Evolutionary conservation across 2,329 filamentous ascomycete genomes (phyloP).

Genomic region (Ophiostoma angusticollis): DNA sequence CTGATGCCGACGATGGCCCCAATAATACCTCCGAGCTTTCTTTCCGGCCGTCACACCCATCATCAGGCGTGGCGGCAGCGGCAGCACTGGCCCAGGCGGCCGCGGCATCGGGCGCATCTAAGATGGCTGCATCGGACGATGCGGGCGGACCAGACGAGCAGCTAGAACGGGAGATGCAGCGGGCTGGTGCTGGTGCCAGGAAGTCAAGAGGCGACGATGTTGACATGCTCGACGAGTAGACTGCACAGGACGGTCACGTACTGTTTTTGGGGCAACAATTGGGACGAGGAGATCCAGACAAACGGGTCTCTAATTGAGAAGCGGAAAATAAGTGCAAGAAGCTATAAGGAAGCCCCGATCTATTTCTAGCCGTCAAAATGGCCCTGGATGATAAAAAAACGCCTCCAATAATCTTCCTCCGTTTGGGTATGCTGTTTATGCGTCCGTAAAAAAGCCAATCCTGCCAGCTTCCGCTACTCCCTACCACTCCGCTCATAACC

Average conservation of each 20-base stretch:
- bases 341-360: too few species aligned
- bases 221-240: constrained; percentile 8
- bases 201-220: constrained; percentile 2
- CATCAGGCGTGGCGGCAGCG: constrained; percentile 8
- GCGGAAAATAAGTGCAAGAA: too few species aligned
- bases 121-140: not conserved
- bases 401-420: too few species aligned
- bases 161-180: constrained; percentile 13
- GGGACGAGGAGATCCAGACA: too few species aligned
- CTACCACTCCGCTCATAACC: not conserved
- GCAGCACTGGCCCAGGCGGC: constrained; percentile 12
- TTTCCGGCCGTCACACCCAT: not conserved
- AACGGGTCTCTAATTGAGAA: too few species aligned
- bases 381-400: too few species aligned
- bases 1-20: not conserved
- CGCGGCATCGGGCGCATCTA: constrained; percentile 4
- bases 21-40: not conserved
- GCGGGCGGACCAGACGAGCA: constrained; percentile 12
- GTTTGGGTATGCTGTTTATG: not conserved
- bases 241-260: not conserved
- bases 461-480: not conserved
- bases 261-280: too few species aligned
- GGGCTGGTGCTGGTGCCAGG: not conserved
- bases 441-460: not conserved
- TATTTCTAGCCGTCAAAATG: too few species aligned